These are phyloP conservation scores for Wickerhamiella alocasiicola DNA, from an alignment of 805 yeast species.

Conservation along the genomic window DNA sequence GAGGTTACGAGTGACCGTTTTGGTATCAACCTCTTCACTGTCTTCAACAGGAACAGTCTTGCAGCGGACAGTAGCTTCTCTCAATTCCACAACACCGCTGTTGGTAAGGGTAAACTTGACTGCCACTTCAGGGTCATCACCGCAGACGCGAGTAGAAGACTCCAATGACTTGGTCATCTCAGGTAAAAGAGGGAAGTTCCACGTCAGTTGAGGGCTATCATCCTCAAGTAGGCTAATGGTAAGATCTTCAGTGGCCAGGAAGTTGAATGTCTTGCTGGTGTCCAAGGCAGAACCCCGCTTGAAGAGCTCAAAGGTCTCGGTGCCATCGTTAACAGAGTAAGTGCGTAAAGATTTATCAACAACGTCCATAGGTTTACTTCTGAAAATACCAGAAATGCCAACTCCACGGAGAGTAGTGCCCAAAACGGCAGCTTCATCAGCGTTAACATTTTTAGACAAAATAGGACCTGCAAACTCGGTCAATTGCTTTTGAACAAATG, in stretches of 20 bases:
- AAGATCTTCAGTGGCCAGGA: constrained; percentile 22
- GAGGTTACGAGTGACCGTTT: constrained; percentile 12
- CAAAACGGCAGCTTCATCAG: constrained; percentile 87
- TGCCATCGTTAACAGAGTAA: constrained; percentile 42
- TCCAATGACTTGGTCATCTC: constrained; percentile 22
- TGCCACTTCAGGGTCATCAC: constrained; percentile 13
- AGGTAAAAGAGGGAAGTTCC: constrained; percentile 21
- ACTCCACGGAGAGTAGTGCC: constrained; percentile 85
- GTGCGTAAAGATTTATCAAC: constrained; percentile 43
- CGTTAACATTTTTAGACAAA: constrained; percentile 75
- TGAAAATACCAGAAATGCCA: constrained; percentile 52
- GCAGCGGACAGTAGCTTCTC: constrained; percentile 18
- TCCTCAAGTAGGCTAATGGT: constrained; percentile 31
- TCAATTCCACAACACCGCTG: constrained; percentile 17
- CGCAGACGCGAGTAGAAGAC: constrained; percentile 20
- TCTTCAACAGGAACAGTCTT: constrained; percentile 7
- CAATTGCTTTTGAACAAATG: constrained; percentile 49
- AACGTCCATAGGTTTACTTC: constrained; percentile 47
- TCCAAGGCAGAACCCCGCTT: constrained; percentile 25
- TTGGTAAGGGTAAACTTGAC: constrained; percentile 16
- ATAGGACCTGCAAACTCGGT: constrained; percentile 40
- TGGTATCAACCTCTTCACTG: constrained; percentile 11
- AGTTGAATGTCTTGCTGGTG: constrained; percentile 24
- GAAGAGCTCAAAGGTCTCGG: constrained; percentile 12
- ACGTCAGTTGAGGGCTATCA: constrained; percentile 26